Conservation (phyloP, 2,329 filamentous ascomycete genomes). For the Hypoxylon sp. region DNA sequence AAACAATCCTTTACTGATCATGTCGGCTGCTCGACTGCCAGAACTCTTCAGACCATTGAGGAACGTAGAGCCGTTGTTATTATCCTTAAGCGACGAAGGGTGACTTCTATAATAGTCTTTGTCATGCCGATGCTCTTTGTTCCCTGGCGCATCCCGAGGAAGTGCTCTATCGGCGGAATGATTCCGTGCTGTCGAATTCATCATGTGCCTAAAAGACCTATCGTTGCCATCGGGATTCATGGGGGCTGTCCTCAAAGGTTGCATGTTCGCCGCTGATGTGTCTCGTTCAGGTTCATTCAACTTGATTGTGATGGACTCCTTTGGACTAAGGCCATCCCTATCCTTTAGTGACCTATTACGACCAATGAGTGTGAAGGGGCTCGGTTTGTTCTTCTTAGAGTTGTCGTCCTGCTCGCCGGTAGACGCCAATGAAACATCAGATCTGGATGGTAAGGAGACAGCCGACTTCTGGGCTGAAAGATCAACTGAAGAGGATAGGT, state of each 20-base stretch:
- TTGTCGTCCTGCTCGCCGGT: constrained; percentile 61
- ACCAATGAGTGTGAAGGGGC: constrained; percentile 66
- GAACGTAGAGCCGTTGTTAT: constrained; percentile 72
- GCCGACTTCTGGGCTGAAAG: constrained; percentile 57
- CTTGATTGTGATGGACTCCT: constrained; percentile 52
- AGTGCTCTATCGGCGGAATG: constrained; percentile 77
- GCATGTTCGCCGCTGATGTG: constrained; percentile 54
- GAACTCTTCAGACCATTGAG: constrained; percentile 81
- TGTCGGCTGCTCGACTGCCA: constrained; percentile 81
- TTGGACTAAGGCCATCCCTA: constrained; percentile 55
- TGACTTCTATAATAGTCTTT: constrained; percentile 63
- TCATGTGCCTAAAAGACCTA: constrained; percentile 75
- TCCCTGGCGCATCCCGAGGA: constrained; percentile 59
- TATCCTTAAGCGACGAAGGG: constrained; percentile 70
- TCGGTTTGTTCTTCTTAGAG: constrained; percentile 66
- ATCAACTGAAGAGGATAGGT: constrained; percentile 52
- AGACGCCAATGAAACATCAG: constrained; percentile 66
- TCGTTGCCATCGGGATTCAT: constrained; percentile 68
- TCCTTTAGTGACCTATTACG: constrained; percentile 67
- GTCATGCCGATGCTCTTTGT: constrained; percentile 61
- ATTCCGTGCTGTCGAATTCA: constrained; percentile 74
- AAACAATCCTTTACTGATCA: constrained; percentile 85
- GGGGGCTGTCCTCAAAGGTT: constrained; percentile 71
- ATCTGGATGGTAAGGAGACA: constrained; percentile 61
- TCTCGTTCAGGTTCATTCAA: constrained; percentile 56